A percentile compares a stretch with the other conserved stretches of the same genome.
phyloP scores from a whole-genome alignment of 345 rosid species.

The Gossypium turneri region DNA sequence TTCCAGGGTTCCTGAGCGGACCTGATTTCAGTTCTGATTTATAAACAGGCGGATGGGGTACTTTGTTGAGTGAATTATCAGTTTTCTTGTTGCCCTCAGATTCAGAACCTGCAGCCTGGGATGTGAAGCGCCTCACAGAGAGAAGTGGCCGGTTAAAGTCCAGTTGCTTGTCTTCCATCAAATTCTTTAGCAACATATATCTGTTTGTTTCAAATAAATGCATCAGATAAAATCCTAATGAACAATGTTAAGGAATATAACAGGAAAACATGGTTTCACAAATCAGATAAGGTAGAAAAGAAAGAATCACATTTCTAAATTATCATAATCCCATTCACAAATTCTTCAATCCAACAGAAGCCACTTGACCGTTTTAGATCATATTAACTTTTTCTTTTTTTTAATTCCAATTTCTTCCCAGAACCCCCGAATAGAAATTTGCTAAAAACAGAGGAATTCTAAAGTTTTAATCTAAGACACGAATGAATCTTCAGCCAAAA shows the following conservation, averaged over 20 bases:
- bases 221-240: conserved; percentile 14
- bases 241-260: conserved; percentile 5
- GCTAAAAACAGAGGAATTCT: neutral
- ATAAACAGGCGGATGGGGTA: conserved; percentile 57
- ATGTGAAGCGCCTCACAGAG: conserved; percentile 61
- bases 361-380: neutral
- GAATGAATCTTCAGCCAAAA: neutral
- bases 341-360: neutral
- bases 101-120: conserved; percentile 32
- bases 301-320: neutral
- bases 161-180: conserved; percentile 78
- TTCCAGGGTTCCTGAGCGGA: conserved; percentile 77
- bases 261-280: neutral
- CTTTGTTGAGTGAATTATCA: conserved; percentile 29
- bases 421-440: neutral
- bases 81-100: conserved; percentile 41
- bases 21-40: conserved; percentile 85
- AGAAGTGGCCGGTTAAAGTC: conserved; percentile 76
- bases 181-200: conserved; percentile 35
- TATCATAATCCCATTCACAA: neutral
- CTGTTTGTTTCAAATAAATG: conserved; percentile 24
- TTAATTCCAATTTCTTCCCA: neutral
- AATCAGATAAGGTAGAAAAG: neutral
- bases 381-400: neutral
- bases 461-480: neutral